Base-by-base conservation (phyloP, 768 basidiomycete species). In the Trametes villosa region DNA sequence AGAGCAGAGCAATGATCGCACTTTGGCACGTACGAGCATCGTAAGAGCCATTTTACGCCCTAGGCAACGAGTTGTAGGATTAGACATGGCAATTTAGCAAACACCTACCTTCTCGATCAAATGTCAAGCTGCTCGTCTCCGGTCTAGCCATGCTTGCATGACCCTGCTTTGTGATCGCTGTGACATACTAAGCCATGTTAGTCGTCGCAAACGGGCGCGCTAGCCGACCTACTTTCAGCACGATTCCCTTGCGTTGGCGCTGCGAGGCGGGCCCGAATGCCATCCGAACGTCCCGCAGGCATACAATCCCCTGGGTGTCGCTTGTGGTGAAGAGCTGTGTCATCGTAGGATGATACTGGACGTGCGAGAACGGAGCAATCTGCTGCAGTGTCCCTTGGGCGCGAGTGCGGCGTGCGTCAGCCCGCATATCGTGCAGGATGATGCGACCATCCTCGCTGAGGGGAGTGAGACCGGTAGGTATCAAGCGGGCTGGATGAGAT, bases 201-300 rank as follows among this genome's bases (percentile, higher is more conserved):
- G 56, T 34, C 34, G 36, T 46, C 42, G 13, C 22, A 13, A 59
- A 34, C 47, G 11, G 41, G 20, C 20, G 18, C 57, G 20, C 57
- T 47, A 18, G 51, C 29, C 9, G 15, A 66, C 76, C 57, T 56
- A 86, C 86, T 54, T 61, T 78, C 57, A 81, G 81, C 9, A 90
- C 83, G 1, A 88, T 75, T 0, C 89, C 88, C 13, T 81, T 71
- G 18, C 77, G 71, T 2, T 80, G 77, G 34, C 84, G 72, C 12
- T 70, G 71, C 18, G 71, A 71, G 20, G 71, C 65, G 44, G 85
- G 78, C 20, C 87, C 86, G 71, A 91, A 92, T 0, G 88, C 83
- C 87, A 91, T 91, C 13, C 91, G 79, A 17, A 76, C 74, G 71
- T 93, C 91, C 17, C 88, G 83, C 57, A 93, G 81, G 64, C 80